These are phyloP conservation scores for Colletotrichum magnum DNA, from an alignment of 2,329 filamentous ascomycete genomes.

Conservation along the genomic window DNA sequence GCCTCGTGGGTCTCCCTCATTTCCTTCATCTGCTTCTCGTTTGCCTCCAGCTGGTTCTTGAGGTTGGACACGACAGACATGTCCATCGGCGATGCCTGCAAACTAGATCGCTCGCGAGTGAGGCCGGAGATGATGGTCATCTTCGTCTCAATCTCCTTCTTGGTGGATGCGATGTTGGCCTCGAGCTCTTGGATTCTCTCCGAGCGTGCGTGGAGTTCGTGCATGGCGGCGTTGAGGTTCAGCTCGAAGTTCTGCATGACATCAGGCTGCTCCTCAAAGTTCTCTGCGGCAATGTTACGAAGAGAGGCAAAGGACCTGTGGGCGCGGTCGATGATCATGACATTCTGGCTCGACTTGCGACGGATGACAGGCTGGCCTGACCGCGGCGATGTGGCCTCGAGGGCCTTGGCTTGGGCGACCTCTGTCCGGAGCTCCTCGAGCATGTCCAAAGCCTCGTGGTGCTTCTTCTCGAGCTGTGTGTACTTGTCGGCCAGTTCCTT, in stretches of 20 bases:
- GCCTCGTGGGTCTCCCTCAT: slow-evolving; percentile 80
- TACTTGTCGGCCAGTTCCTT: slow-evolving; percentile 83
- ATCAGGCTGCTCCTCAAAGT: slow-evolving; percentile 86
- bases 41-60: slow-evolving; percentile 89
- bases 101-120: slow-evolving; percentile 91
- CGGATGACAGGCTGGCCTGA: slow-evolving; percentile 85
- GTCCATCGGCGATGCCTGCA: slow-evolving; percentile 87
- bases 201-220: slow-evolving; percentile 87
- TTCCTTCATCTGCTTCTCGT: slow-evolving; percentile 82
- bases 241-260: slow-evolving; percentile 93
- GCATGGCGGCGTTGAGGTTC: slow-evolving; percentile 92
- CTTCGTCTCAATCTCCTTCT: slow-evolving; percentile 98
- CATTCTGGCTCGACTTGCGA: slow-evolving; percentile 91
- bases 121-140: slow-evolving; percentile 95
- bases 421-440: slow-evolving; percentile 94
- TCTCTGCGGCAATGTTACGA: slow-evolving; percentile 88
- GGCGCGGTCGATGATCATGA: slow-evolving; percentile 89
- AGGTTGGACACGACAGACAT: slow-evolving; percentile 91
- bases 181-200: slow-evolving; percentile 94
- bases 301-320: slow-evolving; percentile 92
- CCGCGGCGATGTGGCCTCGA: slow-evolving; percentile 70
- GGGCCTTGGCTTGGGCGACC: slow-evolving; percentile 80
- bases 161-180: slow-evolving; percentile 83
- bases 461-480: slow-evolving; percentile 84
- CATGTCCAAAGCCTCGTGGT: slow-evolving; percentile 85